phyloP scores from a whole-genome alignment of 768 basidiomycete genomes.

The Russula sp. region DNA sequence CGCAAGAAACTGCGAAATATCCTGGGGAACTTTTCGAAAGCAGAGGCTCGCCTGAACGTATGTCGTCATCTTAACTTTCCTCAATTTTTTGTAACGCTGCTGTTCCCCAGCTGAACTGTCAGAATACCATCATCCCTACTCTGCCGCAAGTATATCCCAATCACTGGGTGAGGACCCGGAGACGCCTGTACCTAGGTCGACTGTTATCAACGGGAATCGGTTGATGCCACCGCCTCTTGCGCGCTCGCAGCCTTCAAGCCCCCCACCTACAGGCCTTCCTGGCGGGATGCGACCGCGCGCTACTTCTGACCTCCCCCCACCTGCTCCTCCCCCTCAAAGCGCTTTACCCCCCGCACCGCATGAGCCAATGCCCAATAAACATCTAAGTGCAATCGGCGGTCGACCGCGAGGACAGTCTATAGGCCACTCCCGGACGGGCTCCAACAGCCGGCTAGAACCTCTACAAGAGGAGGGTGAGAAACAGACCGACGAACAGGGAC shows the following conservation, averaged over 20 bases:
- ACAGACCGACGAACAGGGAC: slow-evolving; percentile 33
- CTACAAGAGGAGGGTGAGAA: slow-evolving; percentile 54
- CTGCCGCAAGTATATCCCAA: slow-evolving; percentile 17
- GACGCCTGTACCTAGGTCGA: slow-evolving; percentile 12
- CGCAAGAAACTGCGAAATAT: slow-evolving; percentile 25
- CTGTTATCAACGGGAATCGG: slow-evolving; percentile 12
- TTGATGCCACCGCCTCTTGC: slow-evolving; percentile 25
- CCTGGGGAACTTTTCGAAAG: slow-evolving; percentile 19
- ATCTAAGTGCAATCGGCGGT: slow-evolving; percentile 32
- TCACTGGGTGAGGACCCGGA: slow-evolving; percentile 14
- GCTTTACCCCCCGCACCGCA: slow-evolving; percentile 57
- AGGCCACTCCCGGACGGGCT: slow-evolving; percentile 50
- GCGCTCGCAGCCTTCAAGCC: slow-evolving; percentile 25
- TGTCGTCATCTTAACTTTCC: not conserved
- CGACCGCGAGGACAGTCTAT: slow-evolving; percentile 46
- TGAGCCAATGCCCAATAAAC: slow-evolving; percentile 29
- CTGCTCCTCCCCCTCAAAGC: slow-evolving; percentile 56
- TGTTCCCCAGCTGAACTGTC: slow-evolving; percentile 5
- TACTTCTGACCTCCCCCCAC: slow-evolving; percentile 56
- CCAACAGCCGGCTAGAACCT: slow-evolving; percentile 50
- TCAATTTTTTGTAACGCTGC: not conserved
- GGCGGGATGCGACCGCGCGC: slow-evolving; percentile 42
- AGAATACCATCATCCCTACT: slow-evolving; percentile 26
- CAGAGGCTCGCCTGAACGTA: slow-evolving; percentile 11
- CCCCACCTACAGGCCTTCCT: slow-evolving; percentile 16